These are phyloP conservation scores for Spiraea crenata DNA, from an alignment of 331 rosid species.

Conservation along the genomic window DNA sequence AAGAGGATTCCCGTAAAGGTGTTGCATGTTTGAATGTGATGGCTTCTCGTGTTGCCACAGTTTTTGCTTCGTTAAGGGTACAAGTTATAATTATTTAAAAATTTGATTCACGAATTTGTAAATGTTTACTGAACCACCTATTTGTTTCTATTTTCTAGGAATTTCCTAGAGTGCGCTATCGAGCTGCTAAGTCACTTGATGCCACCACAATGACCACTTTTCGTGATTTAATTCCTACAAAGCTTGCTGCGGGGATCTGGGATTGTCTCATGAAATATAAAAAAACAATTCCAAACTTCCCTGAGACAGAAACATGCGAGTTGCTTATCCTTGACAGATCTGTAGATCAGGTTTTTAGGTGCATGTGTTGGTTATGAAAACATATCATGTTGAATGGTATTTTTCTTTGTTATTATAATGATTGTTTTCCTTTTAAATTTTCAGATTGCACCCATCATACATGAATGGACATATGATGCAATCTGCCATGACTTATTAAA, in stretches of 20 bases:
- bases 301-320: constrained; percentile 92
- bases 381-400: constrained; percentile 20
- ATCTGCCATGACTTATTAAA: constrained; percentile 95
- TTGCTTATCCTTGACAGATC: constrained; percentile 96
- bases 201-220: constrained; percentile 88
- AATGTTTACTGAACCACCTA: constrained; percentile 35
- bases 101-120: constrained; percentile 15
- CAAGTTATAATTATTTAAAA: constrained; percentile 10
- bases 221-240: constrained; percentile 91
- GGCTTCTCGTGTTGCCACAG: constrained; percentile 86
- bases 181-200: constrained; percentile 92
- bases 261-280: constrained; percentile 81
- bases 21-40: constrained; percentile 72
- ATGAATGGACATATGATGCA: constrained; percentile 99
- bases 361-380: constrained; percentile 38
- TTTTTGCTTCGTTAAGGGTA: constrained; percentile 94
- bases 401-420: constrained; percentile 26
- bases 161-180: constrained; percentile 79
- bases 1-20: constrained; percentile 65
- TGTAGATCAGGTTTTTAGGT: constrained; percentile 86
- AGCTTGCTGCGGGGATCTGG: constrained; percentile 96
- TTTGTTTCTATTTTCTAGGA: constrained; percentile 52
- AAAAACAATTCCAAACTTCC: constrained; percentile 69
- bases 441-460: constrained; percentile 94
- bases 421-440: constrained; percentile 37